Base-by-base conservation (phyloP, 78 protist genomes). In the Creolimax fragrantissima region DNA sequence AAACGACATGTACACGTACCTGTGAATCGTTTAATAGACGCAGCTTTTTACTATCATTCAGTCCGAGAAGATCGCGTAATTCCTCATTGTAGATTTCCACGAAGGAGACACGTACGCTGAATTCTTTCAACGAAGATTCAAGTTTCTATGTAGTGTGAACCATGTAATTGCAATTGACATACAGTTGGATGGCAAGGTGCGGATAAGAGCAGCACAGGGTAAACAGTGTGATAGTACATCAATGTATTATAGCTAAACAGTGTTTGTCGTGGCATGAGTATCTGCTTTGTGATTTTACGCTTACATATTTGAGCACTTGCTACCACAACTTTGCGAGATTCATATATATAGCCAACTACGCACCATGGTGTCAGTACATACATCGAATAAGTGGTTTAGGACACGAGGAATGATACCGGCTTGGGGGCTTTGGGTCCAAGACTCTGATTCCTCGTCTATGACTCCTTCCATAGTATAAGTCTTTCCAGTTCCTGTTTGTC, bases 401-500 rank as follows among this genome's bases (percentile, higher is more conserved):
- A 89, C 90, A 3, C 95, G 84, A 0, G 95, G 95, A 35, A 94
- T 84, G 66, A 94, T 42, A 37, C 95, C 95, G 2, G 91, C 95
- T 32, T 47, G 11, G 35, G 88, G 42, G 35, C 24, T 39, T 5
- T 66, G 42, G n/a, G 81, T 37, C 86, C 86, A 11, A 5, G 47
- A 41, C 11, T 5, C 45, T 5, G 42, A 5, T 39, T 89, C 42
- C 42, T 5, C 83, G 36, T 5, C 17, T 74, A 17, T 7, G 41
- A 3, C 42, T n/a, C 91, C 91, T 36, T 5, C 95, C 96, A 95
- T 95, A 39, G 96, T 95, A 88, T 81, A 81, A 3, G 96, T 95
- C 93, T 95, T 95, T n/a, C 96, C 96, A 41, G 96, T 83, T 3
- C 94, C 93, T 2, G 96, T 95, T 86, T 91, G 94, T 11, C 96